A percentile compares a stretch with the other conserved stretches of the same genome.
phyloP scores from a whole-genome alignment of 495 filamentous ascomycete species.

The Coniosporium apollinis region DNA sequence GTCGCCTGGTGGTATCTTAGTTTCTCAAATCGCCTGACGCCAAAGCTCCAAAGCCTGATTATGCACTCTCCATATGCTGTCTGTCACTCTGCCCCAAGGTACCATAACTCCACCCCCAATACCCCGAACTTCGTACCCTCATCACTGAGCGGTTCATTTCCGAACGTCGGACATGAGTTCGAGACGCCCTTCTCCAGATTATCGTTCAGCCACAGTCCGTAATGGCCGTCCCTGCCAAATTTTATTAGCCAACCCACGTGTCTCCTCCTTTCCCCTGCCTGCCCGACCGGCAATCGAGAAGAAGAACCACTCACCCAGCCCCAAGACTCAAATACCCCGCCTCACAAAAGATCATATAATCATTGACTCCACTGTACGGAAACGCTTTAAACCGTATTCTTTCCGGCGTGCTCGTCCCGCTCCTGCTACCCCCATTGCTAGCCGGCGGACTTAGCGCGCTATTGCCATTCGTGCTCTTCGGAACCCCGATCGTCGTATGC shows the following conservation, averaged over 20 bases:
- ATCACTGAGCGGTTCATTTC: constrained; percentile 89
- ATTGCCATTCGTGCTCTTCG: constrained; percentile 8
- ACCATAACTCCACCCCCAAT: constrained; percentile 85
- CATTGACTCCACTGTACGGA: constrained; percentile 87
- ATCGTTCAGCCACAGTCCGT: constrained; percentile 84
- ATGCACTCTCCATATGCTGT: too few relatives aligned
- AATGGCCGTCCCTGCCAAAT: constrained; percentile 55
- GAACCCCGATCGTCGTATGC: constrained; percentile 44
- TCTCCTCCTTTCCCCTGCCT: background rate
- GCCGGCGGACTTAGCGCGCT: constrained; percentile 12
- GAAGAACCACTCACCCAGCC: constrained; percentile 48
- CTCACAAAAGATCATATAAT: constrained; percentile 92
- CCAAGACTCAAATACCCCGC: constrained; percentile 68
- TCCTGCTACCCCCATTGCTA: constrained; percentile 4
- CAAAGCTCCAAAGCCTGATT: too few relatives aligned
- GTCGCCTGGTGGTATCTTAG: too few relatives aligned
- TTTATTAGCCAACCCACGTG: constrained; percentile 1
- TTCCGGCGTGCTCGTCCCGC: constrained; percentile 32
- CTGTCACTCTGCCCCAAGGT: constrained; percentile 50
- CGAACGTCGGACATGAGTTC: constrained; percentile 70
- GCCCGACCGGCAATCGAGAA: too few relatives aligned
- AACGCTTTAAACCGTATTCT: constrained; percentile 90
- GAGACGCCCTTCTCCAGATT: constrained; percentile 76
- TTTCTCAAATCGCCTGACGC: too few relatives aligned
- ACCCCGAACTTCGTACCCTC: constrained; percentile 88